A percentile compares a stretch with the other conserved stretches of the same genome.
Conservation (phyloP, 768 basidiomycete genomes). For the Tricholoma sp. region DNA sequence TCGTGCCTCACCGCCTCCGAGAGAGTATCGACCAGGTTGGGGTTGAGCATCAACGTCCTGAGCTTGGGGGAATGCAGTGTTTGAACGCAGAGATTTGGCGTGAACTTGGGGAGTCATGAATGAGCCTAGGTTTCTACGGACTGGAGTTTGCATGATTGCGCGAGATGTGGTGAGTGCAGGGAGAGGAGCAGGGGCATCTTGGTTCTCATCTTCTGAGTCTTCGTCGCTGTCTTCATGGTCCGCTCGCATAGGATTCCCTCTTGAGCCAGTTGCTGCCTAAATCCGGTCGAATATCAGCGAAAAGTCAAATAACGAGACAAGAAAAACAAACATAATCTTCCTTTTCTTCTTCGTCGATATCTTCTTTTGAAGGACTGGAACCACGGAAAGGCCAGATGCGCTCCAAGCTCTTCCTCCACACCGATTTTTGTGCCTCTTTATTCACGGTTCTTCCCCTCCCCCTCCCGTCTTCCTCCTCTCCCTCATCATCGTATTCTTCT, state of each 20-base stretch:
- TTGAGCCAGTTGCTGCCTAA: not conserved
- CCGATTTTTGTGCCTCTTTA: slow-evolving; percentile 22
- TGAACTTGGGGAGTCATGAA: slow-evolving; percentile 60
- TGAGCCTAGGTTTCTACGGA: slow-evolving; percentile 25
- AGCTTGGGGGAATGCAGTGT: not conserved
- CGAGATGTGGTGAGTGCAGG: slow-evolving; percentile 11
- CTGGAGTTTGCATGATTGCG: slow-evolving; percentile 20
- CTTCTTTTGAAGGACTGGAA: slow-evolving; percentile 16
- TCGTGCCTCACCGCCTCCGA: slow-evolving; percentile 43
- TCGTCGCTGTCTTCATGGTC: slow-evolving; percentile 12
- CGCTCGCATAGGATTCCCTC: slow-evolving; percentile 2
- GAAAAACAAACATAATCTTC: slow-evolving; percentile 18
- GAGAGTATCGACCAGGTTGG: slow-evolving; percentile 28
- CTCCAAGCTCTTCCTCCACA: slow-evolving; percentile 41
- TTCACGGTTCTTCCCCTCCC: slow-evolving; percentile 14
- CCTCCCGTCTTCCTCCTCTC: slow-evolving; percentile 12
- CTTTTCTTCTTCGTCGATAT: slow-evolving; percentile 13
- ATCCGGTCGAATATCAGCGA: not conserved
- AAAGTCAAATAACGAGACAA: not conserved
- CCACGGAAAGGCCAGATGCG: slow-evolving; percentile 37
- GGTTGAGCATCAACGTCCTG: not conserved
- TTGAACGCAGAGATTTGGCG: not conserved
- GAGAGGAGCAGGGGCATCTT: slow-evolving; percentile 16
- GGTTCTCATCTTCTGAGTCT: slow-evolving; percentile 8
- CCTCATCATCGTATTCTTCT: slow-evolving; percentile 22